Percentiles rank a stretch among this genome's conserved stretches.
phyloP scores from a whole-genome alignment of 345 rosid genomes.

The Eucalyptus globulus region DNA sequence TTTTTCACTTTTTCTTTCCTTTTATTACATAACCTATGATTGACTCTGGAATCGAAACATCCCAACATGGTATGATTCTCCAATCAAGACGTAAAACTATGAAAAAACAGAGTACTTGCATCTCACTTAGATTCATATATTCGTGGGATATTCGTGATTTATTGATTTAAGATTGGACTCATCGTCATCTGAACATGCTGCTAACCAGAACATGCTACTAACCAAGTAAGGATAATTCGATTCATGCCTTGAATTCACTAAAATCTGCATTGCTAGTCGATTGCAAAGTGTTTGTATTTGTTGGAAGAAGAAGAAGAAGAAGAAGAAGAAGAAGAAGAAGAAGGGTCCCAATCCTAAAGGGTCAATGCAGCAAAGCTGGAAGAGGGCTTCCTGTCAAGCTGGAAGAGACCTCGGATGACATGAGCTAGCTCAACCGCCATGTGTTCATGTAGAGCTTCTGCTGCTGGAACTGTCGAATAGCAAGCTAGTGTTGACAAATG shows the following conservation, averaged over 20 bases:
- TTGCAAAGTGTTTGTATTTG: too few relatives aligned
- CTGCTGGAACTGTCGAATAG: conserved; percentile 12
- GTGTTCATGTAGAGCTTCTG: neutral
- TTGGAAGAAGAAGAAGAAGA: too few relatives aligned
- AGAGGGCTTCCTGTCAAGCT: neutral
- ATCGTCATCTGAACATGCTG: neutral
- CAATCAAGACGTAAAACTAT: neutral
- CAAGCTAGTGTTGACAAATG: conserved; percentile 59
- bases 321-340: too few relatives aligned
- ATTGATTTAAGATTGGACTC: neutral
- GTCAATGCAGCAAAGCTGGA: too few relatives aligned
- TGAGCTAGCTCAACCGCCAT: neutral
- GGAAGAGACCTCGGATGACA: neutral
- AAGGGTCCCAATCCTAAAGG: too few relatives aligned
- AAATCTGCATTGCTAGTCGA: neutral
- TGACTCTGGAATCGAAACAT: neutral
- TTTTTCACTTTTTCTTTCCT: neutral
- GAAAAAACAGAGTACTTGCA: neutral
- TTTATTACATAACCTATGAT: neutral
- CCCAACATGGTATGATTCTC: neutral
- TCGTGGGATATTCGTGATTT: neutral
- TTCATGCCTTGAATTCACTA: neutral
- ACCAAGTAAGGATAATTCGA: neutral
- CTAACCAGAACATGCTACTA: neutral
- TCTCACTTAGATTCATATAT: neutral